Evolutionary conservation across 2,329 filamentous ascomycete species (phyloP).

Genomic region (Aspergillus japonicus): DNA sequence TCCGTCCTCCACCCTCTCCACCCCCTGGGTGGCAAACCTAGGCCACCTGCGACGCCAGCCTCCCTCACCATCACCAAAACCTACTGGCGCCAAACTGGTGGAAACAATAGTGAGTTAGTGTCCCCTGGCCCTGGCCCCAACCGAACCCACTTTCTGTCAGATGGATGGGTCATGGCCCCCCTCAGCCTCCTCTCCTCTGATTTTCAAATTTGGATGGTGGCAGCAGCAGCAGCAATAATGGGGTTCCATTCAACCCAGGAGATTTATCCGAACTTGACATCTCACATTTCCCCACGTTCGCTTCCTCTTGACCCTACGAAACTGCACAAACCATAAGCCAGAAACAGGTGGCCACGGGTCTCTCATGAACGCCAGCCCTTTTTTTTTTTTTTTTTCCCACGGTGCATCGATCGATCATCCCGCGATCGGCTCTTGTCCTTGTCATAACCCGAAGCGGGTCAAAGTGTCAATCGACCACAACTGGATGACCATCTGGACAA

Average conservation of each 20-base stretch:
- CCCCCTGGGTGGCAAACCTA: conserved; percentile 8
- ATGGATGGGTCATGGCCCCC: conserved; percentile 8
- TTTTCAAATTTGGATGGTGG: neutral
- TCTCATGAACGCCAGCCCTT: neutral
- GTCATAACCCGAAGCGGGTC: conserved; percentile 1
- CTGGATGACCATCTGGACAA: conserved; percentile 1
- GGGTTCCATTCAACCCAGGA: neutral
- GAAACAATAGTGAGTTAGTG: conserved; percentile 17
- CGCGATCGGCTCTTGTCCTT: conserved; percentile 7
- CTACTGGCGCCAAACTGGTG: conserved; percentile 20
- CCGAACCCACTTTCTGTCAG: conserved; percentile 17
- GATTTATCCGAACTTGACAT: conserved; percentile 14
- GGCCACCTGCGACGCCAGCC: conserved; percentile 16
- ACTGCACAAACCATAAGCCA: neutral
- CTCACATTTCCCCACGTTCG: conserved; percentile 15
- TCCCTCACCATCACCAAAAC: conserved; percentile 16
- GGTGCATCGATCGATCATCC: conserved; percentile 11
- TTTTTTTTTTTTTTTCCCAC: neutral
- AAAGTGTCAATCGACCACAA: neutral
- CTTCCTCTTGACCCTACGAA: neutral
- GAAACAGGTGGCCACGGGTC: neutral
- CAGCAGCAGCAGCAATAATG: neutral
- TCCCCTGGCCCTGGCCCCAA: conserved; percentile 8
- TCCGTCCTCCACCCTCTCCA: neutral
- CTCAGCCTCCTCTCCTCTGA: neutral